These are phyloP conservation scores for Rhododendron mucronatum DNA, from an alignment of 148 eudicot species.

Conservation along the genomic window DNA sequence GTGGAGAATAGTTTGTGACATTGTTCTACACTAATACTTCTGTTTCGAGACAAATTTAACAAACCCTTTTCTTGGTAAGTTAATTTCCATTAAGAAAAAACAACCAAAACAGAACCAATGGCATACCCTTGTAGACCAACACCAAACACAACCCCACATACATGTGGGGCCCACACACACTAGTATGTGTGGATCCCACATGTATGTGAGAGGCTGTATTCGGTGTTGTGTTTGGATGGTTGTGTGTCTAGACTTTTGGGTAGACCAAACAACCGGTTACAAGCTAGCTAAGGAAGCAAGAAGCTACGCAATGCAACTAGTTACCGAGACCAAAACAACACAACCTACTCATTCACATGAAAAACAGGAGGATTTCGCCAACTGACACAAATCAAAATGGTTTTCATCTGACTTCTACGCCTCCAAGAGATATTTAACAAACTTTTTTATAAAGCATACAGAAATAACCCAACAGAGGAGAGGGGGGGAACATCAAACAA, in stretches of 20 bases:
- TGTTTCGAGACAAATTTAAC: background rate
- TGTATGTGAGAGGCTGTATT: too few species aligned
- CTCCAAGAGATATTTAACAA: background rate
- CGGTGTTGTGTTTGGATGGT: too few species aligned
- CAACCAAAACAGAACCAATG: too few species aligned
- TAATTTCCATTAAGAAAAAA: background rate
- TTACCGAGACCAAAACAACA: background rate
- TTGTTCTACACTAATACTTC: background rate
- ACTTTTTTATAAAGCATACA: background rate
- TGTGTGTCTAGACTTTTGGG: too few species aligned
- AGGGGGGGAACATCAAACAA: background rate
- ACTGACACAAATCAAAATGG: background rate
- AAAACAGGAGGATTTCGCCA: background rate
- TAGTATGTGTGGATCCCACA: too few species aligned
- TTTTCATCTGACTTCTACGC: background rate
- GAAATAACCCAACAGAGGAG: background rate
- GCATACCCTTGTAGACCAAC: too few species aligned
- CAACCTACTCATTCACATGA: background rate
- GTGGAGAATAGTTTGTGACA: background rate
- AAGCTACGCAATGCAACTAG: background rate
- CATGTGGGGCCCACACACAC: too few species aligned
- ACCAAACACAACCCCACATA: too few species aligned
- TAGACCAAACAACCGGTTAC: background rate
- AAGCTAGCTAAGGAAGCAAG: background rate
- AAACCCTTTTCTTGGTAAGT: background rate